Conservation (phyloP, 805 yeast genomes). For the Wickerhamiella hasegawae region DNA sequence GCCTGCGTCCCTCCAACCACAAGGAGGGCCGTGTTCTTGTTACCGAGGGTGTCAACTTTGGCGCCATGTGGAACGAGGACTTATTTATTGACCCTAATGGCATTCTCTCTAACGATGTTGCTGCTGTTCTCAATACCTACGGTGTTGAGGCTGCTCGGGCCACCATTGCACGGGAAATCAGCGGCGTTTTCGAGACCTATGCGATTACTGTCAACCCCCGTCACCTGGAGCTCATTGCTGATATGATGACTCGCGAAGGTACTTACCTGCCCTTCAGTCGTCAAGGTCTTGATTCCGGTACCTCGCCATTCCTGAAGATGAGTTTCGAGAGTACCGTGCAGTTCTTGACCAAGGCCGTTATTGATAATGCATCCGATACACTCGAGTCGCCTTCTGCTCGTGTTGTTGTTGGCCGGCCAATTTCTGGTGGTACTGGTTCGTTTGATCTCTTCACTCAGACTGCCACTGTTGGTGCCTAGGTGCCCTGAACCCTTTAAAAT, state of each 20-base stretch:
- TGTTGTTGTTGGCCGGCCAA: slow-evolving; percentile 79
- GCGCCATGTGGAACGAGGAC: slow-evolving; percentile 96
- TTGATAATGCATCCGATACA: slow-evolving; percentile 79
- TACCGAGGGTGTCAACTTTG: slow-evolving; percentile 97
- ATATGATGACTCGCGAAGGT: slow-evolving; percentile 99
- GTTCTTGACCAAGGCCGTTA: slow-evolving; percentile 88
- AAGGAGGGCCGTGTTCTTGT: slow-evolving; percentile 62
- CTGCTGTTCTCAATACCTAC: slow-evolving; percentile 75
- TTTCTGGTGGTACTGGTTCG: slow-evolving; percentile 89
- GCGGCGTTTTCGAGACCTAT: slow-evolving; percentile 88
- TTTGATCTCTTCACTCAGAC: slow-evolving; percentile 46
- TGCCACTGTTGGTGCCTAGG: background rate
- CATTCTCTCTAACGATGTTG: slow-evolving; percentile 82
- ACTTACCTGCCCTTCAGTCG: slow-evolving; percentile 91
- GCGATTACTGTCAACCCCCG: slow-evolving; percentile 87
- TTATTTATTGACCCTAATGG: slow-evolving; percentile 81
- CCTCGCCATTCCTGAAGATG: slow-evolving; percentile 97
- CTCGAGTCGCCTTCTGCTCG: slow-evolving; percentile 86
- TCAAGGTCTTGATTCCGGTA: slow-evolving; percentile 92
- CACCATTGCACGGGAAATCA: slow-evolving; percentile 90
- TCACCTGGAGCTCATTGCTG: slow-evolving; percentile 93
- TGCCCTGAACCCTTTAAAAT: too few species aligned
- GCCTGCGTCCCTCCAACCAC: slow-evolving; percentile 65
- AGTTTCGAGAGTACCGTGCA: slow-evolving; percentile 97
- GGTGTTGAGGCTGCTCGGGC: slow-evolving; percentile 99